phyloP scores from a whole-genome alignment of 2,329 filamentous ascomycete species.

The Lasiodiplodia citricola region DNA sequence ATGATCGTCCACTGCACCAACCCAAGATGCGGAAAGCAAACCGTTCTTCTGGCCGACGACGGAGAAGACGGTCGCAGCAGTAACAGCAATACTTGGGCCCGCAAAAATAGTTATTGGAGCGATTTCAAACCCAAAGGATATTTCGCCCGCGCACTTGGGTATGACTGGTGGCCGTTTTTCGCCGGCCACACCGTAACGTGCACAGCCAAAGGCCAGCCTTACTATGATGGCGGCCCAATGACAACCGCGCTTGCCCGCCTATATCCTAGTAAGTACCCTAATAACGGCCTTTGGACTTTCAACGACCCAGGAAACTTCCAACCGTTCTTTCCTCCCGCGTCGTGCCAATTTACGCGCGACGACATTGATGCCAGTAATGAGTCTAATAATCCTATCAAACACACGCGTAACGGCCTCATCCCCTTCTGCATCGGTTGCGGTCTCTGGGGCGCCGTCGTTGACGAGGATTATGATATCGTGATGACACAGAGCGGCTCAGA shows the following conservation, averaged over 20 bases:
- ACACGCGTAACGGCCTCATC: neutral
- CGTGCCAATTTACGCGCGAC: neutral
- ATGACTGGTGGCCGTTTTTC: neutral
- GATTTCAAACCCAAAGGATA: neutral
- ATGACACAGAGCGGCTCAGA: constrained; percentile 6
- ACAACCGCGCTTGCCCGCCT: neutral
- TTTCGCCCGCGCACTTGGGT: neutral
- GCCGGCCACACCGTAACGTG: neutral
- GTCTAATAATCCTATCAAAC: neutral
- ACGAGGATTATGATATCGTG: neutral
- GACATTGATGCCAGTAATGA: neutral
- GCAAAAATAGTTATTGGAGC: neutral
- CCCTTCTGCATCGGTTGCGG: constrained; percentile 1
- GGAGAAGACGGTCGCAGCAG: neutral
- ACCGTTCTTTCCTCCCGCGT: neutral
- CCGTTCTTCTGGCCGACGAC: neutral
- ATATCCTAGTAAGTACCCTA: neutral
- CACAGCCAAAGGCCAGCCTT: neutral
- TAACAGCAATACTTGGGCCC: neutral
- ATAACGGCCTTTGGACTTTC: neutral
- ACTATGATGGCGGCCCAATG: neutral
- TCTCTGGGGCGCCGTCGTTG: neutral
- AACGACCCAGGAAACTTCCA: constrained; percentile 12
- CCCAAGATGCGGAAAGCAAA: neutral
- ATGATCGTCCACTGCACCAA: neutral